Conservation (phyloP, 2,329 filamentous ascomycete species). For the Scopulariopsis brevicaulis region DNA sequence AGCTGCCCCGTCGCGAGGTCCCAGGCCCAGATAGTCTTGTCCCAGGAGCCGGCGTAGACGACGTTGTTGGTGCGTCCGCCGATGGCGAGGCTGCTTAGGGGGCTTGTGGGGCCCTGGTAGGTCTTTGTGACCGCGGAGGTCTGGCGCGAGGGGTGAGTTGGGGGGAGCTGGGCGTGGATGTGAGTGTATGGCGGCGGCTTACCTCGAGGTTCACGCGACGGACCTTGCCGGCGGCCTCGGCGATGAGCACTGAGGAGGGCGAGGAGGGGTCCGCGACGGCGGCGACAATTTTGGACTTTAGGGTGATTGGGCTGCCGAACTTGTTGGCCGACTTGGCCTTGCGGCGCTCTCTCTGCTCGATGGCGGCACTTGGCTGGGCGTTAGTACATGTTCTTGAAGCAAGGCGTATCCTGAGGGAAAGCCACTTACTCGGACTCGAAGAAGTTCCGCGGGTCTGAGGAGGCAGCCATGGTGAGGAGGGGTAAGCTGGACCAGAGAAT, state of each 20-base stretch:
- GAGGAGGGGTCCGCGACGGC: conserved; percentile 56
- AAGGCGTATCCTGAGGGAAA: neutral
- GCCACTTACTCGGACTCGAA: conserved; percentile 76
- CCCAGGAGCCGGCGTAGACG: conserved; percentile 86
- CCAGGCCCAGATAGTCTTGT: conserved; percentile 87
- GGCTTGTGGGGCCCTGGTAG: conserved; percentile 67
- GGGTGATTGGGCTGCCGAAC: conserved; percentile 66
- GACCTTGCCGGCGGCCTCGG: conserved; percentile 76
- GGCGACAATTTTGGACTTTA: conserved; percentile 80
- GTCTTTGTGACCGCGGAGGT: conserved; percentile 13
- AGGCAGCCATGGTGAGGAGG: conserved; percentile 17
- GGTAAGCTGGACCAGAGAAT: neutral
- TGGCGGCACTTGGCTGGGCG: conserved; percentile 30
- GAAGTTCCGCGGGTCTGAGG: conserved; percentile 68
- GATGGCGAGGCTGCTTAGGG: conserved; percentile 66
- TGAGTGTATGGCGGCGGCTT: conserved; percentile 11
- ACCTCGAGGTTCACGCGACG: conserved; percentile 68
- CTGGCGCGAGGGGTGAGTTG: neutral
- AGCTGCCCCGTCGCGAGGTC: conserved; percentile 44
- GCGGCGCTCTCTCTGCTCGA: conserved; percentile 44
- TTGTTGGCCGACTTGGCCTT: conserved; percentile 64
- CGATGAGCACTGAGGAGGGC: conserved; percentile 56
- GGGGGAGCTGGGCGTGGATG: neutral
- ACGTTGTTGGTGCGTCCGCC: conserved; percentile 43
- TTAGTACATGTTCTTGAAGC: neutral